Conservation (phyloP, 768 basidiomycete species). For the Clathrus columnatus region DNA sequence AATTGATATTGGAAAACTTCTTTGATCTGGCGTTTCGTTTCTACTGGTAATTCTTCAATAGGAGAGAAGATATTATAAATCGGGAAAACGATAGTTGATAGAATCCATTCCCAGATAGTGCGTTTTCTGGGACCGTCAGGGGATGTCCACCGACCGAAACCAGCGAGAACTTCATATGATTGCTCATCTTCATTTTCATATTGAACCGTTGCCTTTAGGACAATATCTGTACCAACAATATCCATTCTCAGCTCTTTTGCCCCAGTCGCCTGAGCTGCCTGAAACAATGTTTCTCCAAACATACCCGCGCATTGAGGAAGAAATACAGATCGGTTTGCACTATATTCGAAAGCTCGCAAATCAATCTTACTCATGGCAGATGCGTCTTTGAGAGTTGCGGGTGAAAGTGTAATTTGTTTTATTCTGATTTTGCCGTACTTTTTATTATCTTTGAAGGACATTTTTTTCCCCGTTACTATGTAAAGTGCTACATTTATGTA, state of each 20-base stretch:
- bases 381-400: neutral
- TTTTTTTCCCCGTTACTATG: too few species aligned
- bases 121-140: conserved; percentile 1
- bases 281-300: neutral
- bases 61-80: neutral
- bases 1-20: neutral
- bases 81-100: conserved; percentile 4
- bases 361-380: neutral
- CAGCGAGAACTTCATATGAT: neutral
- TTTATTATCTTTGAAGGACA: too few species aligned
- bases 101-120: conserved; percentile 7
- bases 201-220: neutral
- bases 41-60: neutral
- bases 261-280: neutral
- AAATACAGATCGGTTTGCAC: neutral
- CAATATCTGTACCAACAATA: neutral
- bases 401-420: neutral
- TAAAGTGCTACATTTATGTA: too few species aligned
- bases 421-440: too few species aligned
- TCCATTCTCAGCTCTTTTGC: neutral
- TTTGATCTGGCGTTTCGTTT: neutral
- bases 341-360: neutral
- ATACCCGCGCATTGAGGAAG: neutral
- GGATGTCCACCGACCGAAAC: neutral
- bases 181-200: neutral